Evolutionary conservation across 1,284 basidiomycete genomes (phyloP).

Genomic region (Stereum hirsutum): DNA sequence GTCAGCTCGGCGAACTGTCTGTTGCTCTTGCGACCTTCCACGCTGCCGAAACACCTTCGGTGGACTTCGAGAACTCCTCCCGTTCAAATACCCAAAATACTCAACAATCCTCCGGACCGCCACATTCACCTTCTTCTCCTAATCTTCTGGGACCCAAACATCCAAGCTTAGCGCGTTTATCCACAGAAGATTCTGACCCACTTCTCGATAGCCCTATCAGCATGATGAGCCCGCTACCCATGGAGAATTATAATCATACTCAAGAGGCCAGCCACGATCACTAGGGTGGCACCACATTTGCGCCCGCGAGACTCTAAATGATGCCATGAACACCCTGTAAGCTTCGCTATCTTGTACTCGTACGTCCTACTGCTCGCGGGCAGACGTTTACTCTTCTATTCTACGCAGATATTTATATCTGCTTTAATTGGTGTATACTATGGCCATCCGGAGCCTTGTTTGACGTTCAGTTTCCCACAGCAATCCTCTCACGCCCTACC

Average conservation of each 20-base stretch:
- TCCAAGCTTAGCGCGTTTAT: not conserved
- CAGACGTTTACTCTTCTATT: too few species aligned
- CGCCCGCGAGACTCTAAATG: too few species aligned
- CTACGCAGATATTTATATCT: too few species aligned
- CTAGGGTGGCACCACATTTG: too few species aligned
- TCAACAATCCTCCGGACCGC: not conserved
- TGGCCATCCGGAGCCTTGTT: too few species aligned
- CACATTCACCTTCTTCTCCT: not conserved
- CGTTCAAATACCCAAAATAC: constrained; percentile 5
- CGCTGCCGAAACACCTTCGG: not conserved
- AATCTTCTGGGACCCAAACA: not conserved
- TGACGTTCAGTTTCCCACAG: too few species aligned
- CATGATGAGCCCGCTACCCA: not conserved
- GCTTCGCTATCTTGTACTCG: too few species aligned
- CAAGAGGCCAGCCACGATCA: too few species aligned
- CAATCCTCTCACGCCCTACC: too few species aligned
- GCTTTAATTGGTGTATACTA: too few species aligned
- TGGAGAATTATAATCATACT: not conserved
- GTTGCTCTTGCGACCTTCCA: constrained; percentile 1
- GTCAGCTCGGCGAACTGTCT: constrained; percentile 50
- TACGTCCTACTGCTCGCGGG: too few species aligned
- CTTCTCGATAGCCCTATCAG: not conserved
- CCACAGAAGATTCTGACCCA: not conserved
- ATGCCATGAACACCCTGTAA: too few species aligned
- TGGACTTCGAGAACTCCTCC: not conserved